Conservation (phyloP, 495 filamentous ascomycete genomes). For the Lasiosphaeria hispida region DNA sequence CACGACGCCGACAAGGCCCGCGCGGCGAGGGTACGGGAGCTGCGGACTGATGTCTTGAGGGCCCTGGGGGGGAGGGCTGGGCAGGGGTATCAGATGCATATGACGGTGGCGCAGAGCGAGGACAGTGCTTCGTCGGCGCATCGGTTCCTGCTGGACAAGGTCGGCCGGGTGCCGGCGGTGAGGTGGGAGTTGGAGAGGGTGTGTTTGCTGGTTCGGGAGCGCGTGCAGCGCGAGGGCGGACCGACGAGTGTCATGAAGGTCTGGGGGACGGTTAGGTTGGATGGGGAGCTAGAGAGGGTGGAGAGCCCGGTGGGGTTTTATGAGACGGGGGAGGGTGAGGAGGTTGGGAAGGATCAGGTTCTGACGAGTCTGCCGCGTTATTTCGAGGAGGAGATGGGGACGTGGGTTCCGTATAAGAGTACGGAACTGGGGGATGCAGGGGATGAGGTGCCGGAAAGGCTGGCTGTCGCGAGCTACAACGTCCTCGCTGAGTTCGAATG, state of each 20-base stretch:
- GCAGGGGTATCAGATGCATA: conserved; percentile 37
- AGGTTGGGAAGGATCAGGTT: conserved; percentile 14
- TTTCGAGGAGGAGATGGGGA: conserved; percentile 26
- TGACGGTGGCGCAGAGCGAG: conserved; percentile 56
- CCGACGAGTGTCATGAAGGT: conserved; percentile 37
- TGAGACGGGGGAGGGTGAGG: not conserved
- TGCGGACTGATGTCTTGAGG: conserved; percentile 23
- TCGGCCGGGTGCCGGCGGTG: conserved; percentile 34
- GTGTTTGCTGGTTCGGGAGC: conserved; percentile 46
- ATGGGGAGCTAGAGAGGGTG: conserved; percentile 25
- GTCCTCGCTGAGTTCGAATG: conserved; percentile 52
- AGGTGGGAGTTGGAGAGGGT: conserved; percentile 45
- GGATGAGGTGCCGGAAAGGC: conserved; percentile 1
- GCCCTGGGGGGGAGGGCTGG: conserved; percentile 17
- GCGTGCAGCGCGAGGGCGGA: conserved; percentile 12
- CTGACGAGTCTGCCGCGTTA: conserved; percentile 17
- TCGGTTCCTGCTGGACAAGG: conserved; percentile 46
- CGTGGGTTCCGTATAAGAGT: conserved; percentile 22
- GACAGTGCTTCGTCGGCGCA: conserved; percentile 32
- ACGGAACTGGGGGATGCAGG: not conserved
- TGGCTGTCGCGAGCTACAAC: conserved; percentile 55
- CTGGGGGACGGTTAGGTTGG: conserved; percentile 47
- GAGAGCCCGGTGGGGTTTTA: conserved; percentile 23
- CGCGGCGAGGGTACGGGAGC: conserved; percentile 2
- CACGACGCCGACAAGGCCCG: conserved; percentile 19